Evolutionary conservation across 1,139 yeast genomes (phyloP), one percentile per base, ranked within the genome.

Genomic region (Hansenula lynferdii): DNA sequence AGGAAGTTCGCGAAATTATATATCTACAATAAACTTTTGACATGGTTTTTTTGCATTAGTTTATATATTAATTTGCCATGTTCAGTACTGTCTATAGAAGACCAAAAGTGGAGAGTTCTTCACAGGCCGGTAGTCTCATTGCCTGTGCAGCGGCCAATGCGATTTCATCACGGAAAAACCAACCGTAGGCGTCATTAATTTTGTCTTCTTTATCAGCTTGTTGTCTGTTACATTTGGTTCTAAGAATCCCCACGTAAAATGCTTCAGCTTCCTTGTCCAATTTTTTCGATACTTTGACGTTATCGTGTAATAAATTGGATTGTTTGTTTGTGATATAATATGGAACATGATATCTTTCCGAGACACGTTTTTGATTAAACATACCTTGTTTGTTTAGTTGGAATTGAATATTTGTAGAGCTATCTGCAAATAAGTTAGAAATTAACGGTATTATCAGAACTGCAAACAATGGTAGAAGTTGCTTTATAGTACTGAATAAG

Each of bases 101-200:
- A 38, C 72, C 69, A 50, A 74, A 57, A 16, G 61, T 62, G 41
- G 67, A 58, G 43, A 79, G 64, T 34, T 60, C 58, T 36, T 72
- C 69, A 61, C 86, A 80, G 54, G 69, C 67, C 22, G 80, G 80
- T 67, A 75, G 64, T 31, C 70, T 70, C 58, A 71, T 64, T 5
- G 57, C 48, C 21, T 58, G 45, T 3, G 70, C 72, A 44, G 58
- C 60, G 28, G 69, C 67, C 45, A 82, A 67, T 51, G 75, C 75
- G 31, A 70, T 77, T 48, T 72, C 65, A 57, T 87, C 94, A 6
- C 76, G 72, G 42, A 72, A 79, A 51, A 86, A 79, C 85, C 94
- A 85, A 2, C 96, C 96, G 44, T 80, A 78, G 3, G 92, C 84
- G 31, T 83, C 89, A 36, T 80, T 82, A 46, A 84, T 70, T 60